Percentiles rank a stretch among this genome's conserved stretches.
phyloP scores from a whole-genome alignment of 352 stramenopile genomes.

The Elongisporangium undulatum region DNA sequence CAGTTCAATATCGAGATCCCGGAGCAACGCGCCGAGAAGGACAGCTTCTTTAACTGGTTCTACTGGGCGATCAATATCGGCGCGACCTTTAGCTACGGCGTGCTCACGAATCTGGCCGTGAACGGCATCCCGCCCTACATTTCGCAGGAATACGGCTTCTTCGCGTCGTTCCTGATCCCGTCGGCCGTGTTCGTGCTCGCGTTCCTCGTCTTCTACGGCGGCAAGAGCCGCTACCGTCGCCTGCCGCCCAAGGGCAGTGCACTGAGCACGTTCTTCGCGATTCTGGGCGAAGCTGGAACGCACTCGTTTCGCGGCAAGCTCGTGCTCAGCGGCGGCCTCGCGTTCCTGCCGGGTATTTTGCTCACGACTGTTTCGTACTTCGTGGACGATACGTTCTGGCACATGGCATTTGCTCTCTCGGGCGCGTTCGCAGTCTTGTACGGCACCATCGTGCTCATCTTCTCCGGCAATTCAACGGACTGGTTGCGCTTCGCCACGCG shows the following conservation, averaged over 20 bases:
- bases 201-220: conserved; percentile 76
- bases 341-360: conserved; percentile 70
- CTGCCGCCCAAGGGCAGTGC: conserved; percentile 75
- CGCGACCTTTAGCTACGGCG: conserved; percentile 87
- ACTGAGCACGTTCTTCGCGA: conserved; percentile 63
- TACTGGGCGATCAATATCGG: conserved; percentile 93
- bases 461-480: conserved; percentile 47
- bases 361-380: conserved; percentile 82
- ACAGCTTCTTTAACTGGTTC: conserved; percentile 93
- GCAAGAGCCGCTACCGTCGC: conserved; percentile 52
- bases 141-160: conserved; percentile 80
- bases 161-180: conserved; percentile 85
- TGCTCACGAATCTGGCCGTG: conserved; percentile 88
- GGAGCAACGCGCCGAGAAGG: conserved; percentile 66
- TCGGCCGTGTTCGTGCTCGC: conserved; percentile 76
- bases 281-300: conserved; percentile 55
- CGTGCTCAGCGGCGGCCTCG: conserved; percentile 67
- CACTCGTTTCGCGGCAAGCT: conserved; percentile 56
- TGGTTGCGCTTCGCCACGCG: conserved; percentile 51
- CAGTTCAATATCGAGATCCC: conserved; percentile 79
- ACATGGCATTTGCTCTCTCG: conserved; percentile 54
- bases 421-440: conserved; percentile 57
- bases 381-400: conserved; percentile 44
- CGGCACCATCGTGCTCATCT: conserved; percentile 64
- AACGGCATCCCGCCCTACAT: conserved; percentile 87